Base-by-base conservation (phyloP, 2,329 filamentous ascomycete species). In the Fusarium sp. region DNA sequence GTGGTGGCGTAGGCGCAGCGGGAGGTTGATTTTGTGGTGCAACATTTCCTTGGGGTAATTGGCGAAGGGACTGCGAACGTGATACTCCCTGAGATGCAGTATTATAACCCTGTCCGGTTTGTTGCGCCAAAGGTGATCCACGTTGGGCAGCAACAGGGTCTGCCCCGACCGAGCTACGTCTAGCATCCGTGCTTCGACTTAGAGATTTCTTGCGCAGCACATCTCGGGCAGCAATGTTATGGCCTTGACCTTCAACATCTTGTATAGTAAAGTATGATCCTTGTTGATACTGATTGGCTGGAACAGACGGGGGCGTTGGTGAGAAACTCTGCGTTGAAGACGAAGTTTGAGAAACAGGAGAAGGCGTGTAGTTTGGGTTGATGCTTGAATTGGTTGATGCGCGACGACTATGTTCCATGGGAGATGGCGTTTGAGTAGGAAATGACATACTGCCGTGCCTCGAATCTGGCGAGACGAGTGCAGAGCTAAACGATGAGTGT, bases 361-460 rank as follows among this genome's bases (percentile, higher is more conserved):
- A 79, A 10, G 77, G 71, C 13, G 76, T 61, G 18, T 66, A 75
- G 47, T 61, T 71, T 20, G 46, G 65, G 13, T 52, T 72, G 27
- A 49, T 52, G 35, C 27, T 61, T 12, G 72, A 80, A 20, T 75
- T 78, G 47, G 44, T 47, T 35, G 65, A 68, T 47, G 42, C 72
- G 22, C 71, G 73, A 10, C 76, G 72, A 35, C 64, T 72, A 15
- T 60, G 58, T 18, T 80, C 77, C 56, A 79, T 71, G 0, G 79
- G 79, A 0, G 79, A 80, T 3, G 78, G 79, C 1, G 77, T 80
- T 46, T 79, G 74, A 2, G 75, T 15, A 13, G 74, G 60, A 41
- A 63, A 76, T 5, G 79, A 77, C 29, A 77, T 70, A 27, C 77
- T 78, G 9, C 76, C 74, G 3, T 75, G 70, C 1, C 77, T 69